A percentile compares a stretch with the other conserved stretches of the same genome.
phyloP scores from a whole-genome alignment of 768 basidiomycete species.

The Sarcodon aspratus region DNA sequence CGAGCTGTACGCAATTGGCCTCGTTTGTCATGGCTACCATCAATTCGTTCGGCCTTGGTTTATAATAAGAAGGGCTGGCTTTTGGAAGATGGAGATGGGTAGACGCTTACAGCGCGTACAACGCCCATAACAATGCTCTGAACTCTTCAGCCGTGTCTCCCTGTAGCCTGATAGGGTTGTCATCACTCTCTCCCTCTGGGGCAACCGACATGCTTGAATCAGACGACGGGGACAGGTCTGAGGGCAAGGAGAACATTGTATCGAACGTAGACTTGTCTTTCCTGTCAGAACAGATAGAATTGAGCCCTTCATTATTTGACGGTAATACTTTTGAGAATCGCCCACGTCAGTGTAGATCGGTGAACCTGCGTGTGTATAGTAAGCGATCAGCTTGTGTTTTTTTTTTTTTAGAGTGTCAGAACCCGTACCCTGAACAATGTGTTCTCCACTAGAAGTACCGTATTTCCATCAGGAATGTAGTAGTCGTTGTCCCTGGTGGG shows the following conservation, averaged over 20 bases:
- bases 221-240: slow-evolving; percentile 2
- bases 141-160: slow-evolving; percentile 38
- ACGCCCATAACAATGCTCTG: slow-evolving; percentile 39
- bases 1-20: slow-evolving; percentile 31
- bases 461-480: slow-evolving; percentile 28
- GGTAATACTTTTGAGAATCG: no score
- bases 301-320: no score
- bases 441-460: slow-evolving; percentile 30
- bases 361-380: slow-evolving; percentile 23
- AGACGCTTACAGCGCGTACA: slow-evolving; percentile 37
- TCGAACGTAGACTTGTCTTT: slow-evolving; percentile 37
- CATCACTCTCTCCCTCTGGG: slow-evolving; percentile 37
- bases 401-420: background rate
- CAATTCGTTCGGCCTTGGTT: slow-evolving; percentile 33
- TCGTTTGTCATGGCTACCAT: slow-evolving; percentile 30
- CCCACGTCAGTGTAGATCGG: slow-evolving; percentile 22
- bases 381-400: slow-evolving; percentile 9
- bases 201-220: slow-evolving; percentile 17
- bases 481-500: slow-evolving; percentile 20
- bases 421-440: slow-evolving; percentile 36
- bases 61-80: background rate
- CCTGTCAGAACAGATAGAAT: background rate
- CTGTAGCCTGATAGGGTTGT: slow-evolving; percentile 35
- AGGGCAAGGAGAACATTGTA: slow-evolving; percentile 30
- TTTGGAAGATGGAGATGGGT: background rate